These are phyloP conservation scores for Candolleomyces eurysporus DNA, from an alignment of 768 basidiomycete genomes.

Conservation along the genomic window DNA sequence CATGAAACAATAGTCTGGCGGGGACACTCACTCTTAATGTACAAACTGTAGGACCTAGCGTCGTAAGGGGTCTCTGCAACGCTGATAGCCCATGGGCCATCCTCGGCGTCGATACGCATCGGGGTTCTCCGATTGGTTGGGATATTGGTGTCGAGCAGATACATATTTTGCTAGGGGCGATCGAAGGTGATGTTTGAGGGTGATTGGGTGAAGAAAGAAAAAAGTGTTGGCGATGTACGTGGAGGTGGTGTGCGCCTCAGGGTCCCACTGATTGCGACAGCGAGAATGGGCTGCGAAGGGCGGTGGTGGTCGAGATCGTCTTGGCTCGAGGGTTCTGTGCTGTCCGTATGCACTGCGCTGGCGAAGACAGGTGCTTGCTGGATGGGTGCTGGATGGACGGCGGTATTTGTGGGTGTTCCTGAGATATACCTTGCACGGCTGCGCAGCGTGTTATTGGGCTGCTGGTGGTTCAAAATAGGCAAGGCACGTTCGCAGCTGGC, in stretches of 20 bases:
- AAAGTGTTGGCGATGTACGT: background rate
- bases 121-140: slow-evolving; percentile 43
- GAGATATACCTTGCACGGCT: no score
- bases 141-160: slow-evolving; percentile 39
- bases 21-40: slow-evolving; percentile 80
- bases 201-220: background rate
- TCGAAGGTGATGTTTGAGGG: background rate
- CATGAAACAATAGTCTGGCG: slow-evolving; percentile 19
- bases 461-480: no score
- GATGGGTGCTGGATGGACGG: no score
- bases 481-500: background rate
- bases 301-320: background rate
- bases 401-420: no score
- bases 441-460: no score
- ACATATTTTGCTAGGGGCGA: slow-evolving; percentile 28
- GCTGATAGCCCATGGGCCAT: slow-evolving; percentile 85
- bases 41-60: slow-evolving; percentile 71
- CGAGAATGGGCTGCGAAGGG: background rate
- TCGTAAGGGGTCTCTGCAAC: slow-evolving; percentile 85
- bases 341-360: background rate
- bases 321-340: background rate
- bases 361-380: background rate
- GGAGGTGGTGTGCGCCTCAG: background rate
- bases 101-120: slow-evolving; percentile 68
- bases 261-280: background rate